phyloP scores from a whole-genome alignment of 805 yeast genomes.

The Candida arabinofermentans region DNA sequence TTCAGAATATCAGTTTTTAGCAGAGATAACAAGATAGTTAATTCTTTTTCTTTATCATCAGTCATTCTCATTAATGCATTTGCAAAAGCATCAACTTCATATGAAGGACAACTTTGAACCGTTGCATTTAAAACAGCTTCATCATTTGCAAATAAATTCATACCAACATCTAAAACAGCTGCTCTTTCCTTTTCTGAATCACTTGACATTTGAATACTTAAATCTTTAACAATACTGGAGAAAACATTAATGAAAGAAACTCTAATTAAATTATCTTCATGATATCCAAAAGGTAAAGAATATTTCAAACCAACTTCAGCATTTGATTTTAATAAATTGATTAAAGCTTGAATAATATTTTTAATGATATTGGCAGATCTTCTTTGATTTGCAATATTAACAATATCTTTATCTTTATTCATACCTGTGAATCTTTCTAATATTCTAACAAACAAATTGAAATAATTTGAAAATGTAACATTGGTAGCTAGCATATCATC shows the following conservation, averaged over 20 bases:
- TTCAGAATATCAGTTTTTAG: slow-evolving; percentile 58
- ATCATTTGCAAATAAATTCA: slow-evolving; percentile 22
- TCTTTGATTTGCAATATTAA: slow-evolving; percentile 35
- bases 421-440: slow-evolving; percentile 40
- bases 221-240: slow-evolving; percentile 49
- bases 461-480: slow-evolving; percentile 65
- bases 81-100: slow-evolving; percentile 69
- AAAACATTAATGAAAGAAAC: slow-evolving; percentile 76
- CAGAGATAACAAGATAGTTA: slow-evolving; percentile 47
- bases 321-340: slow-evolving; percentile 68
- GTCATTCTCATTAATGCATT: slow-evolving; percentile 57
- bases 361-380: slow-evolving; percentile 56
- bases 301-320: slow-evolving; percentile 72
- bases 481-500: slow-evolving; percentile 31
- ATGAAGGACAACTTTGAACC: slow-evolving; percentile 59
- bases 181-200: slow-evolving; percentile 9
- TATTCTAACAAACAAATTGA: slow-evolving; percentile 54
- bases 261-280: slow-evolving; percentile 59
- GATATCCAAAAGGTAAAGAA: slow-evolving; percentile 77
- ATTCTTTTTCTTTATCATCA: slow-evolving; percentile 35
- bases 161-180: slow-evolving; percentile 8
- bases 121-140: slow-evolving; percentile 47
- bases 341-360: slow-evolving; percentile 59
- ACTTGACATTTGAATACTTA: slow-evolving; percentile 17
- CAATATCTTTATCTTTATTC: slow-evolving; percentile 6